Percentiles rank a stretch among this genome's conserved stretches.
Conservation (phyloP, 768 basidiomycete genomes). For the Suillus subaureus region DNA sequence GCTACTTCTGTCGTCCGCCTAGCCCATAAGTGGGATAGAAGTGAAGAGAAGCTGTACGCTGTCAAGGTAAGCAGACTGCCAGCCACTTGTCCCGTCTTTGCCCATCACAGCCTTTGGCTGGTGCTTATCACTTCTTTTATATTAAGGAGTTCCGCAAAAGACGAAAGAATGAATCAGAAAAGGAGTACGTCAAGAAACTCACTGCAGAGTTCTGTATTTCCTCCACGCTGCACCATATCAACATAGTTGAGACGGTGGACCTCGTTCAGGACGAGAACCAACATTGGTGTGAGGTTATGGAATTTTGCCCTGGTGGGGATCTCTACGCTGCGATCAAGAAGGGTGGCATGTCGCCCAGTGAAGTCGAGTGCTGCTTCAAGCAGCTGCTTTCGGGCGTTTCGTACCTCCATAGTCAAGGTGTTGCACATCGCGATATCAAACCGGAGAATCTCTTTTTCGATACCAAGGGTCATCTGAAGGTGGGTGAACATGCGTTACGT, state of each 20-base stretch:
- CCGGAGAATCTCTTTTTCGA: conserved; percentile 98
- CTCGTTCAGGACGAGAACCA: conserved; percentile 97
- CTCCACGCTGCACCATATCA: conserved; percentile 90
- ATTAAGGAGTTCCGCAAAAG: conserved; percentile 94
- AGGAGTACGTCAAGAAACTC: conserved; percentile 99
- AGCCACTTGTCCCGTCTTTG: neutral
- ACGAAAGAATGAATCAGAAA: conserved; percentile 97
- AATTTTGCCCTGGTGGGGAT: conserved; percentile 98
- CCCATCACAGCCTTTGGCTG: neutral
- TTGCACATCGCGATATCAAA: conserved; percentile 97
- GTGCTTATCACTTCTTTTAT: neutral
- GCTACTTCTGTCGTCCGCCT: conserved; percentile 97
- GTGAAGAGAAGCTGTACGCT: conserved; percentile 95
- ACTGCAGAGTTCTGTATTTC: conserved; percentile 99
- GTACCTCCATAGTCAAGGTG: conserved; percentile 95
- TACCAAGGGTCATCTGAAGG: conserved; percentile 90
- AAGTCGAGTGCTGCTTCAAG: conserved; percentile 98
- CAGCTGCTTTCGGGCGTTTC: conserved; percentile 88
- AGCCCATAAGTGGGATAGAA: conserved; percentile 98
- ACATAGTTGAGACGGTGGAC: conserved; percentile 98
- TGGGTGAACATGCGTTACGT: conserved; percentile 34
- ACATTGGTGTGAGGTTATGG: conserved; percentile 99
- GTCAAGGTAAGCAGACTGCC: conserved; percentile 73
- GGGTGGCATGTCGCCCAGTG: conserved; percentile 87
- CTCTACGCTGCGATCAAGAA: conserved; percentile 99